These are phyloP conservation scores for Kluyveromyces aestuarii DNA, from an alignment of 805 yeast species.

Conservation along the genomic window DNA sequence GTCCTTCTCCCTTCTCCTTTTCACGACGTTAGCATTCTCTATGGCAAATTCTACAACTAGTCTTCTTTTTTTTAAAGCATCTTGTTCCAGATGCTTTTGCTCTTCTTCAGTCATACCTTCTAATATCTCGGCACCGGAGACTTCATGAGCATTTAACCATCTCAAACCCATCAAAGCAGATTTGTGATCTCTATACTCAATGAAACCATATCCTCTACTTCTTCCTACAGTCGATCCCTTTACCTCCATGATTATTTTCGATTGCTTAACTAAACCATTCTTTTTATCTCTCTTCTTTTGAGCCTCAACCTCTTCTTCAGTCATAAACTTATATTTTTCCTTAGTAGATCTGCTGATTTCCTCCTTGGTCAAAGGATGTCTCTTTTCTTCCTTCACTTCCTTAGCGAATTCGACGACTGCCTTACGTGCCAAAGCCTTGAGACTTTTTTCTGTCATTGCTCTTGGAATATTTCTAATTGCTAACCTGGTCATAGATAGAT, in stretches of 20 bases:
- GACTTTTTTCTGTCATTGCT: constrained; percentile 77
- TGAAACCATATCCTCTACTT: constrained; percentile 93
- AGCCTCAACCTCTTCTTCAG: constrained; percentile 30
- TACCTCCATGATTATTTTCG: constrained; percentile 87
- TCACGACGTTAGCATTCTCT: constrained; percentile 89
- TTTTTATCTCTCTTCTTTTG: constrained; percentile 54
- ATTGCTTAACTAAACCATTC: constrained; percentile 86
- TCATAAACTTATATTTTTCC: constrained; percentile 40
- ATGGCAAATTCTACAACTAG: constrained; percentile 92
- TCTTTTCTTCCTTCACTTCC: constrained; percentile 62
- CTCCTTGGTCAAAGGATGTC: constrained; percentile 86
- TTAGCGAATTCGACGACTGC: constrained; percentile 92
- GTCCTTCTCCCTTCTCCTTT: constrained; percentile 73
- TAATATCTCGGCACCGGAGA: constrained; percentile 56
- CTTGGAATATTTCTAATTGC: constrained; percentile 93
- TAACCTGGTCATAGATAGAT: constrained; percentile 86
- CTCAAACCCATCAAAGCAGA: constrained; percentile 91
- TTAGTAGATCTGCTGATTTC: constrained; percentile 74
- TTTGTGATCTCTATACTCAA: constrained; percentile 88
- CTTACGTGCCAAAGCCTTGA: constrained; percentile 87
- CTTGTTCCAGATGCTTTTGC: constrained; percentile 43
- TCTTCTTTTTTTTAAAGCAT: constrained; percentile 55
- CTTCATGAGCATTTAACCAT: constrained; percentile 93
- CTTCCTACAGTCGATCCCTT: constrained; percentile 82
- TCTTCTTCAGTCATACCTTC: constrained; percentile 69